Conservation (phyloP, 2,329 filamentous ascomycete species). For the Scytalidium lignicola region DNA sequence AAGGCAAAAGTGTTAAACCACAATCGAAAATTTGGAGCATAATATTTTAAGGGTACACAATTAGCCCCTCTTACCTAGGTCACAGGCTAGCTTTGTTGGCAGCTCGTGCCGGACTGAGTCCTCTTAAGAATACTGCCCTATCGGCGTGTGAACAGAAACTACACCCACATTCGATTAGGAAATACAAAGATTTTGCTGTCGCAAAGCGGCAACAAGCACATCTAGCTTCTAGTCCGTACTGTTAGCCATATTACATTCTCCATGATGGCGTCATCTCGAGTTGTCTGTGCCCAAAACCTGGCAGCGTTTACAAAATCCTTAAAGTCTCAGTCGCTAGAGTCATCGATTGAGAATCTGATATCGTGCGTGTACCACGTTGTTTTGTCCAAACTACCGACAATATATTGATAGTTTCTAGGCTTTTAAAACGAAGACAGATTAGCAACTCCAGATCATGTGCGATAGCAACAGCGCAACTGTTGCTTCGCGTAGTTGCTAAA, state of each 20-base stretch:
- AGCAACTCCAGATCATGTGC: constrained; percentile 83
- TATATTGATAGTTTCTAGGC: constrained; percentile 34
- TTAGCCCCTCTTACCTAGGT: no score
- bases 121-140: no score
- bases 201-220: background rate
- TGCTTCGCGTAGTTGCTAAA: constrained; percentile 79
- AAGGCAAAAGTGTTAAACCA: background rate
- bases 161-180: background rate
- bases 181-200: background rate
- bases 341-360: constrained; percentile 77
- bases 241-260: background rate
- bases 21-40: background rate
- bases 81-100: no score
- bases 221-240: no score
- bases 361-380: constrained; percentile 50
- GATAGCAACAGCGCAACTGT: constrained; percentile 82
- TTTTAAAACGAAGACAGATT: constrained; percentile 89
- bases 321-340: constrained; percentile 69
- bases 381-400: background rate
- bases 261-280: constrained; percentile 44
- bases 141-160: background rate
- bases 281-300: constrained; percentile 64
- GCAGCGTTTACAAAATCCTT: constrained; percentile 74
- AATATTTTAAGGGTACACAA: background rate
- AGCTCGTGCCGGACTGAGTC: no score